Evolutionary conservation across 176 grass and related monocot genomes (phyloP).

Genomic region (Alloteropsis semialata): DNA sequence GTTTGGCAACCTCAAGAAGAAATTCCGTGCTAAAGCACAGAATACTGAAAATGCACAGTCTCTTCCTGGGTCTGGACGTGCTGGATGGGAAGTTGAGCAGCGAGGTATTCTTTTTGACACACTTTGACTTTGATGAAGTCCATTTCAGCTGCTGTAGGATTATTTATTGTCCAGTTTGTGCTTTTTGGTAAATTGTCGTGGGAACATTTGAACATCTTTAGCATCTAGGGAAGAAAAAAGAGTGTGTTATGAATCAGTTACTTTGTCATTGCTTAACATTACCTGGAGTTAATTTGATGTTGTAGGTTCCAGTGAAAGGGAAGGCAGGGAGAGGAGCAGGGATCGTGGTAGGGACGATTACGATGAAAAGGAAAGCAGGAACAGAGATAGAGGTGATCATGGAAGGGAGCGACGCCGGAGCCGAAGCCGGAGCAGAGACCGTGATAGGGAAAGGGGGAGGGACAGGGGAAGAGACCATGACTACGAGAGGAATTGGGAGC

Average conservation of each 20-base stretch:
- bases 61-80: slow-evolving; percentile 67
- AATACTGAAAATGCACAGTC: slow-evolving; percentile 45
- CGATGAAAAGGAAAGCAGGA: too few relatives aligned
- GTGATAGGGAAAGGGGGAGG: slow-evolving; percentile 59
- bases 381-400: slow-evolving; percentile 51
- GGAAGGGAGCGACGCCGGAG: slow-evolving; percentile 49
- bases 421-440: slow-evolving; percentile 40
- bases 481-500: slow-evolving; percentile 44
- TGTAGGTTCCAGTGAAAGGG: slow-evolving; percentile 41
- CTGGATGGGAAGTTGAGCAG: slow-evolving; percentile 76
- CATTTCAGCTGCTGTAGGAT: not conserved
- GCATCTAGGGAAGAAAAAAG: not conserved
- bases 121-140: not conserved
- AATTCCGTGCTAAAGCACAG: slow-evolving; percentile 84
- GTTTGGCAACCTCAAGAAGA: slow-evolving; percentile 99
- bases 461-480: slow-evolving; percentile 47
- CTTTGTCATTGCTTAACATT: not conserved
- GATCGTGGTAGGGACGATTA: slow-evolving; percentile 62
- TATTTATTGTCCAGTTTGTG: not conserved
- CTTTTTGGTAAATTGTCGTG: not conserved
- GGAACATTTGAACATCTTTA: not conserved
- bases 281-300: not conserved
- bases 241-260: not conserved
- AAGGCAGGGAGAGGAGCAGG: slow-evolving; percentile 46
- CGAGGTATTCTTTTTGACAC: slow-evolving; percentile 43